Evolutionary conservation across 257 asterid species (phyloP), one percentile per base, ranked within the genome.

Genomic region (Plantago major): DNA sequence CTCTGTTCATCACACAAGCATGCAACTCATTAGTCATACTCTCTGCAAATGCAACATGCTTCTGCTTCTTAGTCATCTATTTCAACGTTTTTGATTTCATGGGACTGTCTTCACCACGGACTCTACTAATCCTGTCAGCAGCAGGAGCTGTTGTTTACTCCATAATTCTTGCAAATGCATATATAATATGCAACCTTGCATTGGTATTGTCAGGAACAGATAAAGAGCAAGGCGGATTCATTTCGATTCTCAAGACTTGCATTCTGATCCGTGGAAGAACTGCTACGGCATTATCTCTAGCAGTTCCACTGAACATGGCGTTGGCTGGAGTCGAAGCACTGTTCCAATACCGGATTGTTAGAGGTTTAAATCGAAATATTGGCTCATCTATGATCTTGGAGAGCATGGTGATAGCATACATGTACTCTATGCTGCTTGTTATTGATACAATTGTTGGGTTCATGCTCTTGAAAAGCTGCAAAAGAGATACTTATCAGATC

Each of bases 41-140:
- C 38, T 71, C 88, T 3, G 86, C 85, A 26, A 84, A 91, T 58
- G 92, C 96, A 56, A 78, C 94, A 46, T 82, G 84, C 70, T 79
- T 85, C 65, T 78, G 76, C 59, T 58, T 88, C 40, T 62, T 90
- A 10, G 28, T 80, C 61, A 18, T 75, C 0, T 53, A 60, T 5
- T 87, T 84, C 73, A 80, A 77, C 58, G 18, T 19, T 8, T 28
- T 64, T 11, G 82, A 76, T 13, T 54, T 48, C 12, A 28, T 74
- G 10, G 78, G 79, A 56, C 73, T 90, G 42, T 69, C 73, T 12
- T 73, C 76, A 12, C 83, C 77, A 2, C 15, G 67, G 14, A 37
- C 45, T 40, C 51, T 67, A 10, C 76, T 84, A 2, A 50, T 88
- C 10, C 53, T 84, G 7, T 84, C 96, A 0, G 84, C 88, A 13